Conservation (phyloP, 441 rosid species). For the Brassica hybrid region DNA sequence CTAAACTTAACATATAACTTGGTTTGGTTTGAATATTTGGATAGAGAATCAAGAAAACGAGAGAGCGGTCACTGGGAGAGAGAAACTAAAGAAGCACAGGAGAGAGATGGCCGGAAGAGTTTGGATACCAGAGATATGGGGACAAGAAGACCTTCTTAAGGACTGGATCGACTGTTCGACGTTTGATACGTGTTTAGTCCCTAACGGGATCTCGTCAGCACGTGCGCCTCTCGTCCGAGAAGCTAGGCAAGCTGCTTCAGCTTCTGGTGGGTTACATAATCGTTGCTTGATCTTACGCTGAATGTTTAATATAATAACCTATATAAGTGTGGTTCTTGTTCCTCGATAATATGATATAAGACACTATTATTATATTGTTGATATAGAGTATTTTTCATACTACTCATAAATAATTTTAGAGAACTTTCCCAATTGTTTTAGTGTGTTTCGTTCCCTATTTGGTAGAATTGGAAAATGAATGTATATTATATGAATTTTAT, state of each 20-base stretch:
- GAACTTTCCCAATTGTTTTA: slow-evolving; percentile 9
- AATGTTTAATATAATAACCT: not conserved
- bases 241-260: slow-evolving; percentile 58
- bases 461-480: not conserved
- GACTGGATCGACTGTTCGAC: slow-evolving; percentile 81
- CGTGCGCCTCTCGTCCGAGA: slow-evolving; percentile 67
- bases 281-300: slow-evolving; percentile 52
- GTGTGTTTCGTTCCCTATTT: slow-evolving; percentile 5
- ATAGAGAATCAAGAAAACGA: slow-evolving; percentile 1
- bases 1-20: no score
- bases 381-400: not conserved
- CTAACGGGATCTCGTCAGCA: slow-evolving; percentile 62
- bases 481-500: not conserved
- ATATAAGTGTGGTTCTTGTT: slow-evolving; percentile 34
- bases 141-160: slow-evolving; percentile 78
- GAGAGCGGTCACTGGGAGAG: slow-evolving; percentile 51
- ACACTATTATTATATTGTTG: slow-evolving; percentile 13
- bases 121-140: slow-evolving; percentile 96
- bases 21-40: no score
- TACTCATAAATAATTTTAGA: not conserved
- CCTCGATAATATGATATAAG: slow-evolving; percentile 19
- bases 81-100: slow-evolving; percentile 71
- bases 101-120: slow-evolving; percentile 71
- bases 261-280: slow-evolving; percentile 54
- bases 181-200: slow-evolving; percentile 60